These are phyloP conservation scores for Pochonia chlamydosporia DNA, from an alignment of 2,329 filamentous ascomycete species.

Conservation along the genomic window DNA sequence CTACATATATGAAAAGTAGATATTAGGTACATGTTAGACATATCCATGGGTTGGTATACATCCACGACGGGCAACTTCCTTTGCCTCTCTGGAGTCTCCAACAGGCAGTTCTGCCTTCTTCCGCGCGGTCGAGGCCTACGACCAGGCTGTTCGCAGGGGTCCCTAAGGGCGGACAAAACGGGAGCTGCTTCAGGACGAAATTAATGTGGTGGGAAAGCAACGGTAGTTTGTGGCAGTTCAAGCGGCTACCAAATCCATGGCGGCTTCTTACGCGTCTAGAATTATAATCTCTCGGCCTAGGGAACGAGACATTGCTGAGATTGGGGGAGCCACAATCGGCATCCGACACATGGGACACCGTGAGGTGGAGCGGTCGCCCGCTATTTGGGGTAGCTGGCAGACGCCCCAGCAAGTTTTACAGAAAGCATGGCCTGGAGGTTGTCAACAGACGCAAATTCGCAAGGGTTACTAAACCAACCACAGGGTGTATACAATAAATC, in stretches of 20 bases:
- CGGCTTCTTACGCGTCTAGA: background rate
- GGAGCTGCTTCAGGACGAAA: no score
- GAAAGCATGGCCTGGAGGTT: background rate
- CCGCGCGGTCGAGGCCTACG: no score
- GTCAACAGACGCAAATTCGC: background rate
- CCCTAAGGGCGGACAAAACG: no score
- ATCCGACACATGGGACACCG: background rate
- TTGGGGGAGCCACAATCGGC: background rate
- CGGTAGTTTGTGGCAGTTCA: background rate
- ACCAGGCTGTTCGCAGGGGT: no score
- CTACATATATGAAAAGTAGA: no score
- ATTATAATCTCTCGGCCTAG: background rate
- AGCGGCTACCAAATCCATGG: background rate
- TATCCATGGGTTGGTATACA: no score
- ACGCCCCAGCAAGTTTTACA: background rate
- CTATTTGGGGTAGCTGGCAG: background rate
- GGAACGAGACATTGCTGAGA: background rate
- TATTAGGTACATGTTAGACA: no score
- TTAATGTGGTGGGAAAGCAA: background rate
- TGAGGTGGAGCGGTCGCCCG: background rate
- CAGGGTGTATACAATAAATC: background rate
- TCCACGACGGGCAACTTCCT: no score
- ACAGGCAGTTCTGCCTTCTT: no score
- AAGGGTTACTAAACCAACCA: background rate
- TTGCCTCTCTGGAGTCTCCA: no score